Conservation (phyloP, 1,284 basidiomycete species). For the Sporisorium iseilematis-ciliati region DNA sequence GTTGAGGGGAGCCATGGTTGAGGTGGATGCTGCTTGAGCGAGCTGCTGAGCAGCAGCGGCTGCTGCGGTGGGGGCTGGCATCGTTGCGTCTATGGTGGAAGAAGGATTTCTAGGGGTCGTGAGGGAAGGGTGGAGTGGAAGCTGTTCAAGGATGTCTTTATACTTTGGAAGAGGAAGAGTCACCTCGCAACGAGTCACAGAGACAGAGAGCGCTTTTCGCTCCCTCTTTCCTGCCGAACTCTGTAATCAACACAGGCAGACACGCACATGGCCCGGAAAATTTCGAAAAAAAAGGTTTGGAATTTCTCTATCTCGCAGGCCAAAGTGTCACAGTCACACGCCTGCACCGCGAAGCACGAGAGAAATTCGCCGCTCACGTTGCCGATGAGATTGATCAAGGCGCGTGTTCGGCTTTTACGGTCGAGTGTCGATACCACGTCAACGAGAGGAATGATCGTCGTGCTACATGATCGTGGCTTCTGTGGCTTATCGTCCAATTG, state of each 20-base stretch:
- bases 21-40: constrained; percentile 28
- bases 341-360: not conserved
- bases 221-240: not conserved
- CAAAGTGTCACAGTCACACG: constrained; percentile 7
- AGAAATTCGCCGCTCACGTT: constrained; percentile 4
- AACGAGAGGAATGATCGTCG: not conserved
- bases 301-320: constrained; percentile 2
- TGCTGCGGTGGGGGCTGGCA: constrained; percentile 34
- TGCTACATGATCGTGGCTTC: not conserved
- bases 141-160: not conserved
- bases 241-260: not conserved
- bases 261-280: not conserved
- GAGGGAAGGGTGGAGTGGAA: not conserved
- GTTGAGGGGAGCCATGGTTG: constrained; percentile 43
- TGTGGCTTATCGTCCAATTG: constrained; percentile 15
- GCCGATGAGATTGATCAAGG: not conserved
- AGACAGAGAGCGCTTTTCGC: not conserved
- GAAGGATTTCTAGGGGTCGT: too few relatives aligned
- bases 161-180: not conserved
- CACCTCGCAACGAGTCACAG: not conserved
- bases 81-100: not conserved
- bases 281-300: constrained; percentile 2
- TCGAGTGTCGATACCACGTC: not conserved
- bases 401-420: constrained; percentile 15
- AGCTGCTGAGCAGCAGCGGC: constrained; percentile 15